phyloP scores from a whole-genome alignment of 306 rosid species.

The Glycine latifolia region DNA sequence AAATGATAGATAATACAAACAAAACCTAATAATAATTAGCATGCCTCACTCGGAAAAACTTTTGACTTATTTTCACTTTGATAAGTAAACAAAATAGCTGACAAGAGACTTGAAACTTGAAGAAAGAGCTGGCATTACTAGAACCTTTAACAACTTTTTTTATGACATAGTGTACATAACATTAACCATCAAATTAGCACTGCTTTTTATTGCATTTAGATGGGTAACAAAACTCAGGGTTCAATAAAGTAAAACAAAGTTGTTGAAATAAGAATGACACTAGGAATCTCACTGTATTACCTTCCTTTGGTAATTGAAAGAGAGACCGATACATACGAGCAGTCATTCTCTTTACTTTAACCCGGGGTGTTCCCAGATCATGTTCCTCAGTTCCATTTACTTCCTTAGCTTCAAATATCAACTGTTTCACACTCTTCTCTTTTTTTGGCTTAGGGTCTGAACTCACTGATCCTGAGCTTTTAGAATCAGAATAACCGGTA shows the following conservation, averaged over 20 bases:
- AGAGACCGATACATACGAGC: constrained; percentile 57
- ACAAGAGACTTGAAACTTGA: constrained; percentile 27
- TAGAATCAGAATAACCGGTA: constrained; percentile 58
- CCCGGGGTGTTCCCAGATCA: constrained; percentile 37
- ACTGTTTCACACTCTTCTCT: constrained; percentile 61
- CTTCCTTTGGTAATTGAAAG: constrained; percentile 44
- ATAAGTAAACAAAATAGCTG: constrained; percentile 20
- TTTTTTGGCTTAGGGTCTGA: constrained; percentile 52
- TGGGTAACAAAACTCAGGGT: constrained; percentile 16
- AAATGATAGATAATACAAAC: constrained; percentile 21
- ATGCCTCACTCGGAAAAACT: constrained; percentile 23
- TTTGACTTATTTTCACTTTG: constrained; percentile 31
- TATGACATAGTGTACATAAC: constrained; percentile 19
- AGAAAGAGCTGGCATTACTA: constrained; percentile 20
- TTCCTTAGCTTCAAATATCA: constrained; percentile 57
- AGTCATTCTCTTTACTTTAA: constrained; percentile 51
- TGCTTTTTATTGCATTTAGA: constrained; percentile 26
- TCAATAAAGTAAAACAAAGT: constrained; percentile 27
- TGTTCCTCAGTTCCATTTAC: constrained; percentile 47
- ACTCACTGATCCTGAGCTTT: constrained; percentile 53
- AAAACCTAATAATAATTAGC: constrained; percentile 25
- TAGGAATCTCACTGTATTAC: constrained; percentile 49
- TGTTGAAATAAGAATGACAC: constrained; percentile 13
- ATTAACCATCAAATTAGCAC: constrained; percentile 37
- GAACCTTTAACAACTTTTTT: constrained; percentile 22